Evolutionary conservation across 2,329 filamentous ascomycete species (phyloP), one percentile per base, ranked within the genome.

Genomic region (Diaporthe citrichinensis): DNA sequence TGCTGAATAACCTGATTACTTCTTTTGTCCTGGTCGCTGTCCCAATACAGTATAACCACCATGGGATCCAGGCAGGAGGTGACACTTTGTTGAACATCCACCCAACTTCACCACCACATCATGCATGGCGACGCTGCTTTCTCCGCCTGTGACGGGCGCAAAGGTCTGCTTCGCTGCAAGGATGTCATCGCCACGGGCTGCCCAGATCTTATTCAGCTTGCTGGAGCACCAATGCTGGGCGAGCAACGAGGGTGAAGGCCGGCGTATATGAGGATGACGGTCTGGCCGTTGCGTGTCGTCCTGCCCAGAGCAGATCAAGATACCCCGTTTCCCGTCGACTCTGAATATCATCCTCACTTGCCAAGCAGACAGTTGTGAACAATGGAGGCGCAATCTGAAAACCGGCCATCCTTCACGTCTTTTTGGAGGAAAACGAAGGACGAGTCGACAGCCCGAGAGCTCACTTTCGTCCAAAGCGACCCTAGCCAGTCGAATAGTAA

Each of bases 381-480:
- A 55, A 73, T 73, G 71, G 46, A 65, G 44, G 51, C 39, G 62
- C 69, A 79, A 25, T 78, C 77, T 2, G 76, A 55, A 31, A 79
- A 78, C 23, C 82, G 85, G 75, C 87, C 87, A 3, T 87, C 87
- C n/a, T 89, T 89, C 78, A 81, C 83, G n/a, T 79, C 82, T 14
- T 89, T 86, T 75, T 87, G 87, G 86, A 87, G 85, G 78, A 84
- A 83, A 59, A 84, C 83, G 25, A 88, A 86, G 79, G 82, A 86
- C 67, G 81, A 81, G 51, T 77, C 81, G 46, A 80, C 81, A 10
- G 80, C 78, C 57, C 82, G 80, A 74, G 81, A 78, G 72, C 80
- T 85, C 73, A 84, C 80, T 2, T 86, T 86, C 62, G 83, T 86
- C 46, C 79, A 81, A 57, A 82, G 80, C 53, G 79, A 79, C 31